These are phyloP conservation scores for Myxozyma neotropica DNA, from an alignment of 805 yeast species.

Conservation along the genomic window DNA sequence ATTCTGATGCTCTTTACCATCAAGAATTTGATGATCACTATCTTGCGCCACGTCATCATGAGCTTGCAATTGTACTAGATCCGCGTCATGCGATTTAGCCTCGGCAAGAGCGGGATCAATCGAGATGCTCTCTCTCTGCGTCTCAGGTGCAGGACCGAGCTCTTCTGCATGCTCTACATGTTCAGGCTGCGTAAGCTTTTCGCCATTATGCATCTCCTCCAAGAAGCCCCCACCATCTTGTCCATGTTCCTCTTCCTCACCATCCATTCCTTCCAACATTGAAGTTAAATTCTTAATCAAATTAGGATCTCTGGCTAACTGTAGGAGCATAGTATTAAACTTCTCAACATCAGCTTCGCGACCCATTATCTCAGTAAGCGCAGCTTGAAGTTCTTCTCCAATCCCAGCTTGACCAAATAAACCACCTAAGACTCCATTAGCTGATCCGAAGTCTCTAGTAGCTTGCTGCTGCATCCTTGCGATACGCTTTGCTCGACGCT, in stretches of 20 bases:
- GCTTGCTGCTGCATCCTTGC: constrained; percentile 42
- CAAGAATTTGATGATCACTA: neutral
- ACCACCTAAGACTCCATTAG: constrained; percentile 5
- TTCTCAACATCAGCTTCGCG: constrained; percentile 33
- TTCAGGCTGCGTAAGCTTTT: neutral
- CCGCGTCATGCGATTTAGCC: neutral
- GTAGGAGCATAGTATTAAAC: constrained; percentile 37
- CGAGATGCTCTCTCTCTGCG: neutral
- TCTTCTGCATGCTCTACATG: neutral
- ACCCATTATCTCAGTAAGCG: constrained; percentile 35
- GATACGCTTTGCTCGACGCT: constrained; percentile 62
- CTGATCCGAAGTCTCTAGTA: constrained; percentile 6
- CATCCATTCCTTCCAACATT: constrained; percentile 31
- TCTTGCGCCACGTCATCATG: neutral
- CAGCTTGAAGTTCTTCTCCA: constrained; percentile 37
- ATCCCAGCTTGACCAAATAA: constrained; percentile 25
- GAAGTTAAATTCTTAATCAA: constrained; percentile 34
- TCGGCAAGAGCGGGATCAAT: neutral
- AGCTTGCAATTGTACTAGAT: neutral
- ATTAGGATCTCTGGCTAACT: constrained; percentile 37
- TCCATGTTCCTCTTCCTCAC: constrained; percentile 16
- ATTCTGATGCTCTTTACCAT: neutral
- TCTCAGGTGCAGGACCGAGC: neutral
- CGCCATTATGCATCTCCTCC: neutral
- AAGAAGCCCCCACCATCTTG: neutral